Evolutionary conservation across 129 eudicot species (phyloP), one percentile per base, ranked within the genome.

Genomic region (Ambrosia artemisiifolia): DNA sequence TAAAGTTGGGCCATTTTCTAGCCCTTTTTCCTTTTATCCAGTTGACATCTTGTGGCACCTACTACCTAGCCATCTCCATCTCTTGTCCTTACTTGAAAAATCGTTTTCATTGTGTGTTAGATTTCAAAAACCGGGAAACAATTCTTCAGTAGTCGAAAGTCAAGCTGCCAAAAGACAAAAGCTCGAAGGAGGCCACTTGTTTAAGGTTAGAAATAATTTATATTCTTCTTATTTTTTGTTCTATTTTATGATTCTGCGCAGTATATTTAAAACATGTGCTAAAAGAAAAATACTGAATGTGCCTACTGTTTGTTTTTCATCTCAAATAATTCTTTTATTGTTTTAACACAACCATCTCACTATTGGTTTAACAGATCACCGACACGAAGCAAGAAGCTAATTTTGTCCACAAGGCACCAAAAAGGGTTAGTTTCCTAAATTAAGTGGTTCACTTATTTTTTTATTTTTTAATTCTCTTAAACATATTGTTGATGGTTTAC

Each of bases 121-220:
- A 85, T 65, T 78, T 60, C 75, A 49, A 24, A 85, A 77, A 74
- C 51, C 64, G 51, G 91, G 81, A 50, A 91, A 80, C 60, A 80
- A 9, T 75, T 74, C 78, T 69, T 63, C 78, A 73, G 83, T 61
- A 19, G 63, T 81, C 18, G 98, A 94, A 80, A 81, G 76, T 75
- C 98, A 94, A 87, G 96, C 98, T 76, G 73, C 96, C n/a, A 94
- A 94, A 80, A 84, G 98, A 73, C 98, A 94, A 86, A 94, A 94
- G 86, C 89, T 94, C 6, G 98, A 94, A 70, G 86, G 93, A 61
- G 96, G 98, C 74, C 92, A 75, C 65, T 83, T 84, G 82, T 82
- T 77, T 74, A 94, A 84, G 96, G 98, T 94, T 43, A 61, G 78
- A 54, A 40, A 44, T 51, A 44, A 9, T 35, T 53, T 19, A n/a